Base-by-base conservation (phyloP, 768 basidiomycete species). In the Leccinellum rugosiceps region DNA sequence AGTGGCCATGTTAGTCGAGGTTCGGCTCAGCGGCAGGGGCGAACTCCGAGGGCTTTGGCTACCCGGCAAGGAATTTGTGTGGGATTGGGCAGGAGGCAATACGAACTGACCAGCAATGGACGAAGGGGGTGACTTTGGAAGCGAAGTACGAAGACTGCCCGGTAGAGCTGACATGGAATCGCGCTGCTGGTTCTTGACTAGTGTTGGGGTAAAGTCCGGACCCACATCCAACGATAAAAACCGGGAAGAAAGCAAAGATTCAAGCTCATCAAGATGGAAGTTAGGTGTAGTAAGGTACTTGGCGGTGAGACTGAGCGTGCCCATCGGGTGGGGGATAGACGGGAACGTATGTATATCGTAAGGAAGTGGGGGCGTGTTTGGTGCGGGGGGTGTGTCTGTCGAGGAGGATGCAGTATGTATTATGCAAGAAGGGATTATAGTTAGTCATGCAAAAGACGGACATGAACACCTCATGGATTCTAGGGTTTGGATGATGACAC, bases 241-340 rank as follows among this genome's bases (percentile, higher is more conserved):
- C 14, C 83, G 77, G 4, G 85, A 87, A 3, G 88, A 90, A 5
- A 92, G 76, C 2, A 91, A 73, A 1, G 87, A 86, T 71, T 93
- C 91, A 31, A 86, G 78, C 61, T 90, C 87, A 70, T 91, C 88
- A 30, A 92, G 74, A 59, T 83, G 79, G 76, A 92, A 92, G 64
- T 80, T 76, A 4, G 90, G 88, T 1, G 80, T 74, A 13, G 80
- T 76, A 48, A 92, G 82, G 71, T 89, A 92, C 26, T 81, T 84
- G 34, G 80, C 72, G 9, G 83, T 77, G 52, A 93, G 78, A 1
- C 77, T 75, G 54, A 92, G 80, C 0, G 80, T 76, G 49, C 90
- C 91, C 69, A 74, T 72, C 6, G 88, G 88, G 59, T 90, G 87
- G 13, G 84, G 80, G 17, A 93, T 80, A 3, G 84, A 64, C 2